phyloP scores from a whole-genome alignment of 495 filamentous ascomycete species.

The Delitschia confertaspora region DNA sequence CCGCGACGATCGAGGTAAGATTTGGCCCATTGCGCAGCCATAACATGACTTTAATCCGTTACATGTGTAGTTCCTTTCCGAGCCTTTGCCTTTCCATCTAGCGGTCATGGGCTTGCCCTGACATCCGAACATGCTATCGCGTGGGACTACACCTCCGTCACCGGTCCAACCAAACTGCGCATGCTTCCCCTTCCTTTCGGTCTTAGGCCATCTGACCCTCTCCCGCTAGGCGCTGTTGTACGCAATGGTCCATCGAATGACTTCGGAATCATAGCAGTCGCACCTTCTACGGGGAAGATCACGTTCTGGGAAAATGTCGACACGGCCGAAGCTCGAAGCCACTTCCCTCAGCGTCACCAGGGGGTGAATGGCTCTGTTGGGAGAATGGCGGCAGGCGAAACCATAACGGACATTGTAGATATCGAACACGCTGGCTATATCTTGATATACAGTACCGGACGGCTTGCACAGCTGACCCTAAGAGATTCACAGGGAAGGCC shows the following conservation, averaged over 20 bases:
- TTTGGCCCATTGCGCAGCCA: conserved; percentile 21
- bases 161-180: conserved; percentile 49
- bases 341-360: conserved; percentile 64
- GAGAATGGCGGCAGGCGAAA: conserved; percentile 69
- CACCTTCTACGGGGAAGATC: conserved; percentile 72
- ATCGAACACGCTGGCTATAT: conserved; percentile 82
- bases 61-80: conserved; percentile 22
- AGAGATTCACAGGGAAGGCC: conserved; percentile 80
- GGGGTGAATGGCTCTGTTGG: conserved; percentile 65
- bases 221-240: conserved; percentile 75
- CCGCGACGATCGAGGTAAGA: conserved; percentile 14
- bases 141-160: conserved; percentile 64
- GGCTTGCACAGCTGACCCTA: conserved; percentile 74
- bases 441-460: conserved; percentile 70
- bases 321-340: conserved; percentile 64
- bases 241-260: conserved; percentile 61
- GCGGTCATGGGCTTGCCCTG: conserved; percentile 60
- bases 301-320: conserved; percentile 93
- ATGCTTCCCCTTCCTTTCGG: conserved; percentile 66
- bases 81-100: conserved; percentile 22
- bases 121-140: conserved; percentile 72
- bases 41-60: conserved; percentile 8
- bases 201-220: conserved; percentile 53
- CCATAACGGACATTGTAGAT: conserved; percentile 64
- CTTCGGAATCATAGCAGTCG: conserved; percentile 75